Evolutionary conservation across 2,329 filamentous ascomycete species (phyloP).

Genomic region (Gliomastix tumulicola): DNA sequence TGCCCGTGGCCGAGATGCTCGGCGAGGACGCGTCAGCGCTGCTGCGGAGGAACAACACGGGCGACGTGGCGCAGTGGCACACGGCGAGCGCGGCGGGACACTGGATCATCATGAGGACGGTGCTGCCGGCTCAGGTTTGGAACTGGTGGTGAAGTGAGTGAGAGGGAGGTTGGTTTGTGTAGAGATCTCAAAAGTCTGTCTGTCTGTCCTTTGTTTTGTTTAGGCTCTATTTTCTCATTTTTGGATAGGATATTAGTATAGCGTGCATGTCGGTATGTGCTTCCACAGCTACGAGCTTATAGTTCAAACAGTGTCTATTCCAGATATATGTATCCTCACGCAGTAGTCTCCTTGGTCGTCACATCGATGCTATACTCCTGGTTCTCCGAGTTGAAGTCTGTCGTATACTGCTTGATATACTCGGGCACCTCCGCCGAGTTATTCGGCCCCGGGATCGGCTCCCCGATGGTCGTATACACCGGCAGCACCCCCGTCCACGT

Average conservation of each 20-base stretch:
- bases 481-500: slow-evolving; percentile 56
- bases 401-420: slow-evolving; percentile 45
- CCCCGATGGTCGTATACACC: slow-evolving; percentile 55
- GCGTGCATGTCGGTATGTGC: no score
- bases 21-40: slow-evolving; percentile 30
- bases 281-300: no score
- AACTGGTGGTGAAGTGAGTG: slow-evolving; percentile 74
- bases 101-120: slow-evolving; percentile 85
- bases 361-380: slow-evolving; percentile 17
- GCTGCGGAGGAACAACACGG: slow-evolving; percentile 56
- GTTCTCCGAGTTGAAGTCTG: slow-evolving; percentile 26
- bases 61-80: slow-evolving; percentile 64
- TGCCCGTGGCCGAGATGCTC: slow-evolving; percentile 45
- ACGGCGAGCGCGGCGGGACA: slow-evolving; percentile 72
- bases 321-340: no score
- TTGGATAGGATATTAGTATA: no score
- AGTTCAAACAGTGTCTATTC: no score
- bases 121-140: slow-evolving; percentile 75
- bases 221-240: background rate
- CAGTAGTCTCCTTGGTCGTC: slow-evolving; percentile 13
- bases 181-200: no score
- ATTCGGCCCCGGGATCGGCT: slow-evolving; percentile 52
- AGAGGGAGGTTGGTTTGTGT: no score
- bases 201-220: background rate
- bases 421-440: slow-evolving; percentile 56